Base-by-base conservation (phyloP, 371 early-diverging fungal genomes). In the Lichtheimia ramosa region DNA sequence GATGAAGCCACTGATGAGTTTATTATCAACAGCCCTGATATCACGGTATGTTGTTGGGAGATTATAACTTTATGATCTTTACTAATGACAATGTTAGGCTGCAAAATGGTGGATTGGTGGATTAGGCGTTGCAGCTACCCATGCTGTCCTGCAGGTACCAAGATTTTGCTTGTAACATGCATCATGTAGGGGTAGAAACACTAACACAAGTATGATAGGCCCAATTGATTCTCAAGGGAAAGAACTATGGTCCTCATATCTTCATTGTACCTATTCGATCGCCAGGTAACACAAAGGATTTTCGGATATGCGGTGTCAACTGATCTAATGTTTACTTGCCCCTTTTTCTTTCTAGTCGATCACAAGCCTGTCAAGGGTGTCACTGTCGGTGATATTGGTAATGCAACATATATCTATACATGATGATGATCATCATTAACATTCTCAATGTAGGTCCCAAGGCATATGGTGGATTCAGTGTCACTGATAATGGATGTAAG, bases 51-150 rank as follows among this genome's bases (percentile, higher is more conserved):
- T 51, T 21, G 16, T 8, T 0, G 21, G 7, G 46, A 3, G 46
- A 5, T 28, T 63, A 14, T 56, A 20, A 2, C 21, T 16, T 16
- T 2, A 15, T 15, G 46, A 56, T 27, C 51, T 58, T 66, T 68
- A 39, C 51, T 62, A 3, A n/a, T 41, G 10, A 5, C n/a, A 23
- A 43, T 14, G 5, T 16, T 55, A 76, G 76, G 83, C 92, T 13
- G 81, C 91, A 48, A 93, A 93, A 63, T 95, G 94, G 94, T 95
- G 95, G 95, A 88, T 94, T 55, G 96, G 96, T 25, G 92, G 93
- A 18, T 64, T 85, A 7, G 85, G 85, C 13, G 71, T 71, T 12
- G 62, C 73, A 13, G 62, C 70, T 15, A 96, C 95, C 1, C 95
- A 94, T 70, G 87, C 90, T 21, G 82, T 89, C 54, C 89, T 95